These are phyloP conservation scores for Rubroboletus pulcherrimus DNA, from an alignment of 768 basidiomycete species.

Conservation along the genomic window DNA sequence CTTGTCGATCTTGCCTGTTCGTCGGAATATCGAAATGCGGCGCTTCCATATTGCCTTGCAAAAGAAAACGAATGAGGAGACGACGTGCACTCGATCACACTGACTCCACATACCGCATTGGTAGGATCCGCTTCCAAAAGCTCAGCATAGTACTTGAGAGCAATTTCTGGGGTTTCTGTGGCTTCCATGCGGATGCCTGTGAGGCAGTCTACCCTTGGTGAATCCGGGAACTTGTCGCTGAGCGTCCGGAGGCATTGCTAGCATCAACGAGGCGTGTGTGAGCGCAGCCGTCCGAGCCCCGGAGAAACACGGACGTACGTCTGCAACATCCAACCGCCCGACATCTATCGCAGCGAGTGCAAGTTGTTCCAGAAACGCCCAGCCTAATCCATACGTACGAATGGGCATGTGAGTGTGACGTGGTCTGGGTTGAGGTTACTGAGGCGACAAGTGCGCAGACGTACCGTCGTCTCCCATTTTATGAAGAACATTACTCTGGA, in stretches of 20 bases:
- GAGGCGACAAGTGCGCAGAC: not conserved
- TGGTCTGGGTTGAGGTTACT: not conserved
- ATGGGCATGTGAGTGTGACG: not conserved
- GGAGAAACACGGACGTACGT: constrained; percentile 47
- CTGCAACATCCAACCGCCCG: constrained; percentile 66
- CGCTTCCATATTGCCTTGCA: constrained; percentile 70
- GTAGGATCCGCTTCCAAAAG: constrained; percentile 62
- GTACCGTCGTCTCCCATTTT: constrained; percentile 58
- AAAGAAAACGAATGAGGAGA: not conserved
- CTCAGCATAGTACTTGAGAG: constrained; percentile 59
- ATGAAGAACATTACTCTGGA: constrained; percentile 43
- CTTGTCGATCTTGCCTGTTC: constrained; percentile 56
- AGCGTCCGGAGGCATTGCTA: constrained; percentile 51
- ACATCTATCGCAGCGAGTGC: constrained; percentile 74
- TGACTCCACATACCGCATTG: constrained; percentile 57
- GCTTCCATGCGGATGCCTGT: constrained; percentile 78
- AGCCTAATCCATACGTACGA: constrained; percentile 43
- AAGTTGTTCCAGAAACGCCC: constrained; percentile 80
- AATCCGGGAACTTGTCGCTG: constrained; percentile 64
- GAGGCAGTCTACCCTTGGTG: constrained; percentile 75
- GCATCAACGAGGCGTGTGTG: not conserved
- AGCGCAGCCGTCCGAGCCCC: constrained; percentile 1
- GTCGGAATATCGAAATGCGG: constrained; percentile 67
- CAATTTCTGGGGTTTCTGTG: constrained; percentile 51
- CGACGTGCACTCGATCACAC: not conserved